Evolutionary conservation across 495 filamentous ascomycete species (phyloP).

Genomic region (Talaromyces ruber): DNA sequence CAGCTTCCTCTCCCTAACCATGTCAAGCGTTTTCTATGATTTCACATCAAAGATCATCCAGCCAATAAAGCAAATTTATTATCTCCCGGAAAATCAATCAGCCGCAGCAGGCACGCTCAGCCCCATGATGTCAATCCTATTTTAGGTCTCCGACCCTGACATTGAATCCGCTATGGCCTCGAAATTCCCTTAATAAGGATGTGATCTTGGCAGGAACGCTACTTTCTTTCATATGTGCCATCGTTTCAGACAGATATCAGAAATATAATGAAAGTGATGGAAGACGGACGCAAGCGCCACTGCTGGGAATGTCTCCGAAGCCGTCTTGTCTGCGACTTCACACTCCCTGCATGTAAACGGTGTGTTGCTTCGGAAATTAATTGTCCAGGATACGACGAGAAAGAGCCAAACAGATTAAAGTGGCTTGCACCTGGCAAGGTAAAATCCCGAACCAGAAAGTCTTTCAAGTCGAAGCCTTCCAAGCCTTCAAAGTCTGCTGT

Average conservation of each 20-base stretch:
- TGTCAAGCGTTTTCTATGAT: not conserved
- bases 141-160: not conserved
- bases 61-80: too few species aligned
- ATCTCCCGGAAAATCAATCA: not conserved
- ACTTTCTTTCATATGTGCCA: not conserved
- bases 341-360: constrained; percentile 15
- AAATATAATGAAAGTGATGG: not conserved
- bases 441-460: constrained; percentile 11
- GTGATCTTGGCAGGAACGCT: not conserved
- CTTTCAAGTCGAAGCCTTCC: not conserved
- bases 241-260: too few species aligned
- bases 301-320: constrained; percentile 34
- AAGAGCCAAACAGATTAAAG: constrained; percentile 7
- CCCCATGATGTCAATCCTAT: not conserved
- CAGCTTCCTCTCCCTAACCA: not conserved
- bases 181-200: not conserved
- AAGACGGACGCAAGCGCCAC: constrained; percentile 14
- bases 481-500: not conserved
- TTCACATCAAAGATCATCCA: too few species aligned
- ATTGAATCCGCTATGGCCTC: not conserved
- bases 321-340: constrained; percentile 24
- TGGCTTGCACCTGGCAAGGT: constrained; percentile 22
- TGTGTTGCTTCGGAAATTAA: constrained; percentile 13
- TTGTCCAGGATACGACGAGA: constrained; percentile 19
- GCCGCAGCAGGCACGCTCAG: not conserved